Evolutionary conservation across 371 early-diverging fungal species (phyloP).

Genomic region (Syncephalis plumigaleata): DNA sequence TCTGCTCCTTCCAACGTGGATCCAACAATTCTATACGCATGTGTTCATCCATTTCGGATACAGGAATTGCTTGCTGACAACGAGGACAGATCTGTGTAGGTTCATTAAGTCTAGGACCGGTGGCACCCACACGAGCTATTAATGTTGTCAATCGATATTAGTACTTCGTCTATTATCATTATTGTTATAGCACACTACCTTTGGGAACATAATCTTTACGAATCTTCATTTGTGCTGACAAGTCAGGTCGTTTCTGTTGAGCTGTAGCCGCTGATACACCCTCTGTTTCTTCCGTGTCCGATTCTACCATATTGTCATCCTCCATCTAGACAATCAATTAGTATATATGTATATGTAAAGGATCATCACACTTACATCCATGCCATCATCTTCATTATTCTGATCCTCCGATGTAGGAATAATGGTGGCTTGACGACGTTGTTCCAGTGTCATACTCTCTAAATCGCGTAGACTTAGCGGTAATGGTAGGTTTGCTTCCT

Average conservation of each 20-base stretch:
- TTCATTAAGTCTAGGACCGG: slow-evolving; percentile 18
- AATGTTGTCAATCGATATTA: too few relatives aligned
- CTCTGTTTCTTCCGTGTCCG: slow-evolving; percentile 7
- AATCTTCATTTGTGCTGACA: slow-evolving; percentile 55
- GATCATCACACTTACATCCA: slow-evolving; percentile 18
- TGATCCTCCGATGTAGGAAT: slow-evolving; percentile 3
- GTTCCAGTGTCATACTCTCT: slow-evolving; percentile 69
- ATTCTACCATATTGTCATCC: slow-evolving; percentile 17
- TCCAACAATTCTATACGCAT: slow-evolving; percentile 86
- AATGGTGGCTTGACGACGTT: slow-evolving; percentile 46
- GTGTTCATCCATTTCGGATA: slow-evolving; percentile 86
- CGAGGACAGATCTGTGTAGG: slow-evolving; percentile 70
- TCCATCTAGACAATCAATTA: too few relatives aligned
- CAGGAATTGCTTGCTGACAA: slow-evolving; percentile 65
- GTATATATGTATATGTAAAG: too few relatives aligned
- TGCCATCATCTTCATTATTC: slow-evolving; percentile 37
- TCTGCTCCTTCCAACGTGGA: slow-evolving; percentile 86
- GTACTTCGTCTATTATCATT: too few relatives aligned
- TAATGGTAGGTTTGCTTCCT: slow-evolving; percentile 50
- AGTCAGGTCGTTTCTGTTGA: slow-evolving; percentile 19
- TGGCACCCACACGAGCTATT: slow-evolving; percentile 9
- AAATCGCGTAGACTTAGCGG: slow-evolving; percentile 67
- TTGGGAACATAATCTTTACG: slow-evolving; percentile 78
- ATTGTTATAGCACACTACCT: too few relatives aligned
- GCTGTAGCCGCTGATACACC: slow-evolving; percentile 3